phyloP scores from a whole-genome alignment of 257 asterid species.

The Solanum rostratum region DNA sequence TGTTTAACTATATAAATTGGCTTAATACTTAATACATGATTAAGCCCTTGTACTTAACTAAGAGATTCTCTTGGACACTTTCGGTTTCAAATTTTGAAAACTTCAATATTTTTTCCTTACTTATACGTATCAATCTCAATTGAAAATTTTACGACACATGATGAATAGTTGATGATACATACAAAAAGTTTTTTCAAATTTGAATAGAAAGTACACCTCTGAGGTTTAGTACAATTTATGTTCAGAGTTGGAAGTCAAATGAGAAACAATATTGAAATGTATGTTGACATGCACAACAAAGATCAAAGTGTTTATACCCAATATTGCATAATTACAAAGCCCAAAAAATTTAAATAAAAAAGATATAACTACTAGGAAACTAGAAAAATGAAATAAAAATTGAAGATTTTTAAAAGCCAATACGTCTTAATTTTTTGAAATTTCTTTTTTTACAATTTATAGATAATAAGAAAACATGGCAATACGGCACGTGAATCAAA shows the following conservation, averaged over 20 bases:
- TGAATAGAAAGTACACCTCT: background rate
- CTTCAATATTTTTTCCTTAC: background rate
- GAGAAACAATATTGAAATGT: background rate
- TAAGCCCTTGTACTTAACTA: too few relatives aligned
- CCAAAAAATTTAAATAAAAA: constrained; percentile 13
- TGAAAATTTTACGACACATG: background rate
- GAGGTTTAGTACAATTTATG: background rate
- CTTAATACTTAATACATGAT: background rate
- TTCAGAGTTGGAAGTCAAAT: too few relatives aligned
- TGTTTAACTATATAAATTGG: background rate
- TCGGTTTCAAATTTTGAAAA: background rate
- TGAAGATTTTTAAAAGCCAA: background rate
- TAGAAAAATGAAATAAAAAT: background rate
- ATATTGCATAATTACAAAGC: constrained; percentile 19
- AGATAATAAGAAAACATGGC: constrained; percentile 83
- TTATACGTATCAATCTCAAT: background rate
- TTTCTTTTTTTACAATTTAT: constrained; percentile 44
- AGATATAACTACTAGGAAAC: background rate
- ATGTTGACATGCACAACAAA: background rate
- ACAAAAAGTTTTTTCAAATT: background rate
- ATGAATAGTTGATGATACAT: background rate
- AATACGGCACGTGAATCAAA: constrained; percentile 82
- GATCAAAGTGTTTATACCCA: background rate
- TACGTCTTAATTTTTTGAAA: background rate
- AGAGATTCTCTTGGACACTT: background rate